A percentile compares a stretch with the other conserved stretches of the same genome.
Conservation (phyloP, 2,329 filamentous ascomycete genomes). For the Tolypocladium endophyticum region DNA sequence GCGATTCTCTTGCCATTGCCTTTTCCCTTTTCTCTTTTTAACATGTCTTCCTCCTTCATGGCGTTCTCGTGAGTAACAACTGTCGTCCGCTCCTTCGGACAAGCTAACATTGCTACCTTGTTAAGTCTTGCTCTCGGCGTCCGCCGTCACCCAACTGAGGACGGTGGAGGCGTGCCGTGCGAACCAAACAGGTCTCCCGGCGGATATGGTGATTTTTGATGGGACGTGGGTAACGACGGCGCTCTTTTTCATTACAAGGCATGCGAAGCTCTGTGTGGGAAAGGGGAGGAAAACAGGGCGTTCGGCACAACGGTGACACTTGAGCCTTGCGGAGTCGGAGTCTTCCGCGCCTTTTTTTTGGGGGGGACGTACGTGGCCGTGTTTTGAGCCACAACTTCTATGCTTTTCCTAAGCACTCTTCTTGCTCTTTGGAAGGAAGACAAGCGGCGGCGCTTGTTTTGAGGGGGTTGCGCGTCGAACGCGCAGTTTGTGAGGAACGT, state of each 20-base stretch:
- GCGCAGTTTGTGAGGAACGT: not conserved
- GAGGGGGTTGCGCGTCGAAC: not conserved
- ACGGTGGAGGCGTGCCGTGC: not conserved
- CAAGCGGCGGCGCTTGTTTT: not conserved
- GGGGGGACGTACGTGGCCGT: not conserved
- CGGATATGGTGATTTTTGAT: not conserved
- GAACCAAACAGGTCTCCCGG: not conserved
- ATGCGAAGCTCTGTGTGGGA: not conserved
- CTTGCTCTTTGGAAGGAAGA: not conserved
- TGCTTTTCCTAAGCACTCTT: not conserved
- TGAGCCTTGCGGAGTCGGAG: not conserved
- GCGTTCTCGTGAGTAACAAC: not conserved
- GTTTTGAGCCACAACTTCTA: not conserved
- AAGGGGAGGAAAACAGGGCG: too few relatives aligned
- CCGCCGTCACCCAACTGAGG: not conserved
- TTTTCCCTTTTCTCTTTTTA: not conserved
- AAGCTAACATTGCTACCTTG: not conserved
- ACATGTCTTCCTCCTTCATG: not conserved
- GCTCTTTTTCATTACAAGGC: not conserved
- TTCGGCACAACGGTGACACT: not conserved
- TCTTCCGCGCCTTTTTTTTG: not conserved
- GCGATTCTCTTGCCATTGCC: too few relatives aligned
- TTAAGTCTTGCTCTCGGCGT: not conserved
- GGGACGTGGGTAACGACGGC: not conserved
- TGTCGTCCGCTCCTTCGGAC: too few relatives aligned